Percentiles rank a stretch among this genome's conserved stretches.
Evolutionary conservation across 2,329 filamentous ascomycete genomes (phyloP).

Genomic region (Calonectria pseudoreteaudii): DNA sequence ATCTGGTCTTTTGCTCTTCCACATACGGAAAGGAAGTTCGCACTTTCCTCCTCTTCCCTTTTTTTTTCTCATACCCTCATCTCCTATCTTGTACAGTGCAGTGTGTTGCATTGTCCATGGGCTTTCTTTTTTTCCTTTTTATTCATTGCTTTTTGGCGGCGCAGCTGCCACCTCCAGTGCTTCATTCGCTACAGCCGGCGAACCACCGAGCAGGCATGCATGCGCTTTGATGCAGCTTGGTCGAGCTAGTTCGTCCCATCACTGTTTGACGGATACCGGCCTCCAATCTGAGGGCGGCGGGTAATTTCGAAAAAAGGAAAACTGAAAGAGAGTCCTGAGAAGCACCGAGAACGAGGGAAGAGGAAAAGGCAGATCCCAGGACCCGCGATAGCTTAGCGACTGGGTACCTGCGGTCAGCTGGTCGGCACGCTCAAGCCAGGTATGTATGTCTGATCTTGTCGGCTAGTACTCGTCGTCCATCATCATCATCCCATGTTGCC

Average conservation of each 20-base stretch:
- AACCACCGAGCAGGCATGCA: slow-evolving; percentile 1
- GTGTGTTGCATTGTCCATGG: background rate
- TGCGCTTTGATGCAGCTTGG: slow-evolving; percentile 5
- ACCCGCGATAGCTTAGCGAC: background rate
- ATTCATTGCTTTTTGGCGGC: slow-evolving; percentile 9
- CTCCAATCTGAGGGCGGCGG: slow-evolving; percentile 8
- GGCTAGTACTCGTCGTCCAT: background rate
- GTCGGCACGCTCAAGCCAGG: background rate
- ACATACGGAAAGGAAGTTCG: background rate
- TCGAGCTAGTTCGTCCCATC: slow-evolving; percentile 10
- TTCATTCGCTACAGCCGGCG: background rate
- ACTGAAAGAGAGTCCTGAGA: background rate
- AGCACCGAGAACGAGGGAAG: background rate
- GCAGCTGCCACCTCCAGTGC: background rate
- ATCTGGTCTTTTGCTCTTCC: background rate
- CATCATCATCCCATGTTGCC: slow-evolving; percentile 3
- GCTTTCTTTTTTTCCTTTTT: background rate
- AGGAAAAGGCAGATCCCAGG: background rate
- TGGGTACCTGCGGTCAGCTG: background rate
- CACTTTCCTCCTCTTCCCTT: background rate
- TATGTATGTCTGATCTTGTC: background rate
- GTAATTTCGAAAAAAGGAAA: slow-evolving; percentile 1
- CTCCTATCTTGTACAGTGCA: background rate
- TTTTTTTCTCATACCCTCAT: background rate
- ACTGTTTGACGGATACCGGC: slow-evolving; percentile 12